Evolutionary conservation across 2,329 filamentous ascomycete genomes (phyloP).

Genomic region (Blastomyces silverae): DNA sequence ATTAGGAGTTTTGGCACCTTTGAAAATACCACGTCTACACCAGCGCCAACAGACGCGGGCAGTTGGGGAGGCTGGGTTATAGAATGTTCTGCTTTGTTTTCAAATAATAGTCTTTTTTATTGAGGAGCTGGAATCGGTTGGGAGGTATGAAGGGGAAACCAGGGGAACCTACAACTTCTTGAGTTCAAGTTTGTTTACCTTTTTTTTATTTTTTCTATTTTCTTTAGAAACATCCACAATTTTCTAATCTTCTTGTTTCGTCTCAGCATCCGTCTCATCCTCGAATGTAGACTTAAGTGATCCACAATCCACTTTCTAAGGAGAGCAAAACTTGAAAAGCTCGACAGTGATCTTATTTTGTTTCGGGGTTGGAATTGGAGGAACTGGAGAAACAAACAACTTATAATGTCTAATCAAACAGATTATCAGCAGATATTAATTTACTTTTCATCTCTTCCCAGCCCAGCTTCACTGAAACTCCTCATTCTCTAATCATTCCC

Average conservation of each 20-base stretch:
- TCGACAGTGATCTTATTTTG: neutral
- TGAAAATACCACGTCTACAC: neutral
- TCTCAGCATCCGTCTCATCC: neutral
- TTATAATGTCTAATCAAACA: neutral
- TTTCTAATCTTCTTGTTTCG: neutral
- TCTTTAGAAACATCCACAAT: neutral
- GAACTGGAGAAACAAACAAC: neutral
- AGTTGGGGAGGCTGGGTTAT: neutral
- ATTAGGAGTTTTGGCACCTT: conserved; percentile 6
- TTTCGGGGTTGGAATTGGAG: neutral
- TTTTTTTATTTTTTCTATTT: neutral
- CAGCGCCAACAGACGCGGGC: neutral
- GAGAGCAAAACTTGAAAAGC: neutral
- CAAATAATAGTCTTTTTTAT: neutral
- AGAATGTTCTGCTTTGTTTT: neutral
- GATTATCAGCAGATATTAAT: neutral
- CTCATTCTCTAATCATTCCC: neutral
- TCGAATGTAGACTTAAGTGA: neutral
- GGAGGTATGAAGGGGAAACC: neutral
- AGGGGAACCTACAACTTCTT: neutral
- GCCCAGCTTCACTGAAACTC: neutral
- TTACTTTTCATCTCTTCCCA: neutral
- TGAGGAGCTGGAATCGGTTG: neutral
- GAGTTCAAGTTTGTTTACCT: neutral
- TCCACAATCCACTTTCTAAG: neutral